Conservation (phyloP, 2,329 filamentous ascomycete genomes). For the Drechslerella dactyloides region DNA sequence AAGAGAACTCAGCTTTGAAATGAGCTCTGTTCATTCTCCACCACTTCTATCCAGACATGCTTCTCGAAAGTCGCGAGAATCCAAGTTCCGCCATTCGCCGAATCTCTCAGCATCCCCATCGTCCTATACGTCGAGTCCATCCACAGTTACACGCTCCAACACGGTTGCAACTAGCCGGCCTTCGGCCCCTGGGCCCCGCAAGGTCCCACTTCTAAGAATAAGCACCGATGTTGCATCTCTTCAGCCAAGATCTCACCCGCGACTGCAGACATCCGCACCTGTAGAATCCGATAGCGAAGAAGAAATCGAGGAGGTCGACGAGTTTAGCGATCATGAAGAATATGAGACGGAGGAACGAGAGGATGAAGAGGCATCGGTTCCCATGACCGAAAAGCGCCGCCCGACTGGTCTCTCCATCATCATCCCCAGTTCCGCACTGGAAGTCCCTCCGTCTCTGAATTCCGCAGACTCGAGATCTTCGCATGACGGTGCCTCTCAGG, state of each 20-base stretch:
- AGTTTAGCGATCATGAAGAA: slow-evolving; percentile 43
- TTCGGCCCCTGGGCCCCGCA: slow-evolving; percentile 32
- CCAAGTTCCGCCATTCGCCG: slow-evolving; percentile 46
- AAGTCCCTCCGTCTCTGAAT: slow-evolving; percentile 33
- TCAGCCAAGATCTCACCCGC: slow-evolving; percentile 14
- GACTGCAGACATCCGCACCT: slow-evolving; percentile 38
- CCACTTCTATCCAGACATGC: slow-evolving; percentile 48
- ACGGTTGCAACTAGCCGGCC: slow-evolving; percentile 45
- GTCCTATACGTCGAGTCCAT: slow-evolving; percentile 42
- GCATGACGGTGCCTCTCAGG: slow-evolving; percentile 24
- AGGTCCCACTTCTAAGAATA: slow-evolving; percentile 39
- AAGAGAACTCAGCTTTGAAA: slow-evolving; percentile 45
- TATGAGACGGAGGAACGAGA: no score
- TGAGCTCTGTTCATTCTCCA: slow-evolving; percentile 44
- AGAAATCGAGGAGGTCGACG: slow-evolving; percentile 43
- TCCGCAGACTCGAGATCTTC: slow-evolving; percentile 43
- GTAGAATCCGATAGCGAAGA: slow-evolving; percentile 34
- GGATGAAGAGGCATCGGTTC: slow-evolving; percentile 4
- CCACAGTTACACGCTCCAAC: slow-evolving; percentile 44
- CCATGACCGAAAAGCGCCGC: slow-evolving; percentile 47
- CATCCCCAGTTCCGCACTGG: slow-evolving; percentile 34
- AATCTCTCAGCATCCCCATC: slow-evolving; percentile 38
- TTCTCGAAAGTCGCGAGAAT: slow-evolving; percentile 46
- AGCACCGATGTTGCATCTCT: slow-evolving; percentile 47
- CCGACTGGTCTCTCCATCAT: slow-evolving; percentile 46